Evolutionary conservation across 179 eudicot species (phyloP).

Genomic region (Beta lomatogona): DNA sequence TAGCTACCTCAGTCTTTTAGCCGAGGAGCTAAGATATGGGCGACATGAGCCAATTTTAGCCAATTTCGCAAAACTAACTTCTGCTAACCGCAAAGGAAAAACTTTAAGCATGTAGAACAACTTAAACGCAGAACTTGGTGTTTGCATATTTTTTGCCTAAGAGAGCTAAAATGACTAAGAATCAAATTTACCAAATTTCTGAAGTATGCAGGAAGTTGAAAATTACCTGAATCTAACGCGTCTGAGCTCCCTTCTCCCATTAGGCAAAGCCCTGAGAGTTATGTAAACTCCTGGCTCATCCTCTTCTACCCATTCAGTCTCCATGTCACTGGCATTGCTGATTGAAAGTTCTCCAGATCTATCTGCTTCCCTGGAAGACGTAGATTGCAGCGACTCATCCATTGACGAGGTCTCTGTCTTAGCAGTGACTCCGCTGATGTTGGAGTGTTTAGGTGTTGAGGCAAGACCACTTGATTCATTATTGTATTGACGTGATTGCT

Average conservation of each 20-base stretch:
- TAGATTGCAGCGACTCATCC: constrained; percentile 68
- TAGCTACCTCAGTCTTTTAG: too few relatives aligned
- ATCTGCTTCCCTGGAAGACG: constrained; percentile 87
- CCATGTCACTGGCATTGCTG: constrained; percentile 86
- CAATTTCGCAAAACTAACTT: background rate
- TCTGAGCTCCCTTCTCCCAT: constrained; percentile 81
- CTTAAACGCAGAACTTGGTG: background rate
- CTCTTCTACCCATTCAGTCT: constrained; percentile 92
- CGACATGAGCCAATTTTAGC: background rate
- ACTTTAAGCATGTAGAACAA: background rate
- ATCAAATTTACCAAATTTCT: background rate
- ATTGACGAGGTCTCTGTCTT: constrained; percentile 79
- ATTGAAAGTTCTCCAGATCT: constrained; percentile 84
- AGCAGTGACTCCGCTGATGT: constrained; percentile 68
- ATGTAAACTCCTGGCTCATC: constrained; percentile 95
- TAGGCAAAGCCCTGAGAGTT: constrained; percentile 77
- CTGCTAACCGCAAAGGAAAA: too few relatives aligned
- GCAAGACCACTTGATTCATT: constrained; percentile 59
- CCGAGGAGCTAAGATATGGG: too few relatives aligned
- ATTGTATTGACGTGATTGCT: constrained; percentile 47
- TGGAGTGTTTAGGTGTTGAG: constrained; percentile 83
- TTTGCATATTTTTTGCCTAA: background rate
- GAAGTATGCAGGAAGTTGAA: constrained; percentile 4
- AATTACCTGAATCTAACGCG: constrained; percentile 94
- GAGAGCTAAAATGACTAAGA: background rate